Base-by-base conservation (phyloP, 306 rosid species). In the Chamaecrista fasciculata region DNA sequence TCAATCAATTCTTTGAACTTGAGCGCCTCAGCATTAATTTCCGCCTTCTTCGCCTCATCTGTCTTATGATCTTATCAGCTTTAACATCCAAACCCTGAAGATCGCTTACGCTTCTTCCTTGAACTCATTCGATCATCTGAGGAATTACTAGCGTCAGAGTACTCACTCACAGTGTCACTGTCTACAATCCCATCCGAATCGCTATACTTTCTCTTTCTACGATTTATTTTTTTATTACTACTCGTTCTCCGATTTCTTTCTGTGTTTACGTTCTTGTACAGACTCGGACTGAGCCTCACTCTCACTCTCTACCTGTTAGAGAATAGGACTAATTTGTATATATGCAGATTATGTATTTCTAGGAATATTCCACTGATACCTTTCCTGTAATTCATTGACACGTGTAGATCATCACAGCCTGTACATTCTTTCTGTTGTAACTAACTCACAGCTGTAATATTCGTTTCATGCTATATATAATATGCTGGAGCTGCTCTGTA, bases 1-100 rank as follows among this genome's bases (percentile, higher is more conserved):
- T 89, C 96, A 3, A 84, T 69, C 72, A 85, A 62, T 51, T 89
- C 97, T 86, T 73, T 89, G 15, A 92, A 76, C 52, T 55, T 70
- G 60, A 89, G 16, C 25, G 87, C 89, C 74, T 91, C 97, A 26
- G 46, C 73, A 66, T 74, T 71, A 11, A 64, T 71, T 62, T 87
- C 96, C 0, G 53, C 47, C 66, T 19, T 52, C 50, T 2, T 60
- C 29, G 16, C 63, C 53, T 86, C 95, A 49, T 82, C 94, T 48
- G 34, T 48, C 57, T 67, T 78, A 29, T 37, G 39, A 52, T 76
- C 2, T 36, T 69, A 71, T 74, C 96, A 55, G 62, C 72, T 3
- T 78, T 89, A 15, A 74, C 72, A 67, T 62, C 89, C 76, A 74
- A 74, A 37, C 61, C 72, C 67, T 82, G 83, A n/a, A n/a, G n/a